Base-by-base conservation (phyloP, 78 protist genomes). In the Dictyostelium brefeldianum region DNA sequence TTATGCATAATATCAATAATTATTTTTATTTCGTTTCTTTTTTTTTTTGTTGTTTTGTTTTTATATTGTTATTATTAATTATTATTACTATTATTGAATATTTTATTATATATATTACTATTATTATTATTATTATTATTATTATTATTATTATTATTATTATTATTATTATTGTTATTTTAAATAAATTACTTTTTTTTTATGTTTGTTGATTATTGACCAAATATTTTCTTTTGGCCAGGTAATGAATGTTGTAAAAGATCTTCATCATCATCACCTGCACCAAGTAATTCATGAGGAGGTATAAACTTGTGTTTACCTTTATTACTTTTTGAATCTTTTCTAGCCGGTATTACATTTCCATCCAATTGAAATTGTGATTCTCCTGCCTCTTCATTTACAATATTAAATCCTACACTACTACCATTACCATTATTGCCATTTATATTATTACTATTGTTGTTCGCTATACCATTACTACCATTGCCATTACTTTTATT, bases 171-270 rank as follows among this genome's bases (percentile, higher is more conserved):
- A 2, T 17, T 22, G 22, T 62, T 20, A 22, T n/a, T 62, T 62
- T 62, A 25, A 25, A 25, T 62, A 25, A 25, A 11, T 59, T 59
- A 22, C 25, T 57, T 57, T 57, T 57, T 57, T 57, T 57, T 5
- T 5, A 20, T 65, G 5, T 31, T 67, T 43, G 4, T 27, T 50
- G 65, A 15, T 75, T 75, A 85, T 75, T 85, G 83, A 15, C 83
- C 92, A 75, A 85, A 85, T 29, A 83, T 81, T 25, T 85, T 85
- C 59, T 65, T 85, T 15, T 56, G 47, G 11, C 92, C 92, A 18
- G 92, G 92, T 27, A 85, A n/a, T 15, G 92, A 85, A 85, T 85
- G 92, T 47, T 85, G 74, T 2, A 41, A 20, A 3, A 67, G 70
- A 62, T 36, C 69, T 2, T 70, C 57, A 17, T 48, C 64, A 41